phyloP scores from a whole-genome alignment of 1,284 basidiomycete species.

The Ceratobasidium sp. region DNA sequence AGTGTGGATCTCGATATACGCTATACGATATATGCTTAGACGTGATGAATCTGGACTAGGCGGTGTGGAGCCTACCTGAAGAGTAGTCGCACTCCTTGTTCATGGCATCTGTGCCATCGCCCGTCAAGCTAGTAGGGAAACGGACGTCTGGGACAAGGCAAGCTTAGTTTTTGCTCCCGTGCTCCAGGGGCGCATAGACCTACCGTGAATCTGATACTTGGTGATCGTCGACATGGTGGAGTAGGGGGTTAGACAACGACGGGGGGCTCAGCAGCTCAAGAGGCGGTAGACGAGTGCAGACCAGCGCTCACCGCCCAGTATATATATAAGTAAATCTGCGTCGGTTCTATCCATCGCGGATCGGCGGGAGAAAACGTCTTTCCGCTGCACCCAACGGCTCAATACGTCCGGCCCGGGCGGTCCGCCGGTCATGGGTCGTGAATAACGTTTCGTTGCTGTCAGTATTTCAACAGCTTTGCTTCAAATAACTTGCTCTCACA shows the following conservation, averaged over 20 bases:
- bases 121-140: constrained; percentile 84
- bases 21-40: constrained; percentile 51
- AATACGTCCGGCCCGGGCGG: constrained; percentile 34
- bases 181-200: constrained; percentile 42
- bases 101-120: constrained; percentile 92
- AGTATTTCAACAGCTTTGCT: neutral
- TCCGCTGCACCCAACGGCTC: constrained; percentile 3
- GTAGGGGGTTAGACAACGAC: neutral
- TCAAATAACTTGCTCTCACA: no score
- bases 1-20: constrained; percentile 85
- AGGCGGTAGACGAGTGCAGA: constrained; percentile 17
- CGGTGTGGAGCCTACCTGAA: constrained; percentile 55
- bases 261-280: neutral
- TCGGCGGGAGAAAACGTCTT: constrained; percentile 15
- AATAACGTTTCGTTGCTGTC: constrained; percentile 12
- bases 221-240: constrained; percentile 59
- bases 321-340: constrained; percentile 38
- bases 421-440: constrained; percentile 32
- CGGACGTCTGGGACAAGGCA: constrained; percentile 68
- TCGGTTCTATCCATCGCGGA: constrained; percentile 40
- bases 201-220: constrained; percentile 65
- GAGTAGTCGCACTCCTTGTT: constrained; percentile 96
- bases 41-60: neutral
- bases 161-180: constrained; percentile 14
- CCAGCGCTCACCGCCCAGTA: neutral